Evolutionary conservation across 169 alveolate species (phyloP), one percentile per base, ranked within the genome.

Genomic region (Eimeria nieschulzi): DNA sequence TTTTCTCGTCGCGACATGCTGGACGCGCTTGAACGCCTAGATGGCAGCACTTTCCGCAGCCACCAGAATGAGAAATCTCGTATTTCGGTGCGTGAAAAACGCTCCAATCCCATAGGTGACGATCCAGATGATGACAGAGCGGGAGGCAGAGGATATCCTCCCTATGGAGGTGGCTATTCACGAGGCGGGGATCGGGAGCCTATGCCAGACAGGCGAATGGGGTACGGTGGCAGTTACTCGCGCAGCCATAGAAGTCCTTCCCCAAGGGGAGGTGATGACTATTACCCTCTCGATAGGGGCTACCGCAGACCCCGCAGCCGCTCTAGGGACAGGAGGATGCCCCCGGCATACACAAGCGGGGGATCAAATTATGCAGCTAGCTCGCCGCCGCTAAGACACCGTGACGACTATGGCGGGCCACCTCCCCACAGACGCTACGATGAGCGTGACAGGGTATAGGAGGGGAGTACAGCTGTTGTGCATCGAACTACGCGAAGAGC

Each of bases 1-100:
- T 96, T 95, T 79, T 87, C 97, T 19, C 92, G 96, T 54, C 94
- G 95, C 46, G 98, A 96, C 88, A 96, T 96, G 98, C 95, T 95
- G 78, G 96, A 94, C 80, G 98, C 98, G n/a, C 94, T 96, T 56
- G 98, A 96, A 75, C 92, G 92, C 79, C 95, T 95, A 56, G 96
- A 96, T 64, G 98, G 98, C 59, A 95, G 97, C 71, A 95, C 96
- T 7, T 96, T 96, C 94, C 93, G 95, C 75, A 96, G 98, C 19
- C 98, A 96, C 72, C 97, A 96, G 91, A 98, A 98, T 8, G 97
- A 95, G 86, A 96, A 96, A 75, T 33, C 96, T 33, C 95, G 95
- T 80, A 96, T 96, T 88, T 84, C 96, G 46, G 97, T 96, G 19
- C 91, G 97, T 39, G 96, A 96, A 79, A 95, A 95, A 53, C 63